A percentile compares a stretch with the other conserved stretches of the same genome.
phyloP scores from a whole-genome alignment of 306 rosid genomes.

The Amphicarpaea edgeworthii region DNA sequence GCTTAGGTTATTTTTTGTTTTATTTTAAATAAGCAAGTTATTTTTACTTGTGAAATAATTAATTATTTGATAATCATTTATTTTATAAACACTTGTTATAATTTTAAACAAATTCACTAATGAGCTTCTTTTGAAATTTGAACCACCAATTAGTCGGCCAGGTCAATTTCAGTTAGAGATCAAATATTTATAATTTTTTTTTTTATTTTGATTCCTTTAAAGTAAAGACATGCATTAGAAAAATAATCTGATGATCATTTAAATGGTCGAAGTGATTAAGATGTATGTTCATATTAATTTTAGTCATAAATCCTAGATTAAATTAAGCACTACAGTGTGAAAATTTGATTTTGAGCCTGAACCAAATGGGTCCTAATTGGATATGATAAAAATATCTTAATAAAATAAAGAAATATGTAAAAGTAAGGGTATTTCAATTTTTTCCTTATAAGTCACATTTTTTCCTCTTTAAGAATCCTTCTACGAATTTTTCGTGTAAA shows the following conservation, averaged over 20 bases:
- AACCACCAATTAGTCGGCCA: constrained; percentile 49
- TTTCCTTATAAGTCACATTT: too few species aligned
- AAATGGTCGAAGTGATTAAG: background rate
- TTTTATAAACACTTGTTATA: too few species aligned
- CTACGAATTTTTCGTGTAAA: too few species aligned
- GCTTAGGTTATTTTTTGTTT: too few species aligned
- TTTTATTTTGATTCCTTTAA: background rate
- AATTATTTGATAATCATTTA: too few species aligned
- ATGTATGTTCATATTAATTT: background rate
- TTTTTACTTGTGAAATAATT: too few species aligned
- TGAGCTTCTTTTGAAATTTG: constrained; percentile 38
- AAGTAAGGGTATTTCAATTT: background rate
- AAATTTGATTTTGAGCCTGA: background rate
- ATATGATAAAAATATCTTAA: too few species aligned
- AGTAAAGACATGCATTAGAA: background rate
- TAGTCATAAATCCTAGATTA: background rate
- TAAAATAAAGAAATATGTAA: too few species aligned
- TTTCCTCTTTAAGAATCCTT: too few species aligned
- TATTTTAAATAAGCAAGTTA: too few species aligned
- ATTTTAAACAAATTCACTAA: too few species aligned
- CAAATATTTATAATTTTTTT: background rate
- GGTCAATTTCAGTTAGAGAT: constrained; percentile 27
- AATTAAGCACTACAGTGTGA: background rate
- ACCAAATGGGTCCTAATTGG: background rate
- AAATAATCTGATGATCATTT: background rate